Percentiles rank a stretch among this genome's conserved stretches.
Evolutionary conservation across 163 green algal species (phyloP).

Genomic region (Trebouxia gelatinosa): DNA sequence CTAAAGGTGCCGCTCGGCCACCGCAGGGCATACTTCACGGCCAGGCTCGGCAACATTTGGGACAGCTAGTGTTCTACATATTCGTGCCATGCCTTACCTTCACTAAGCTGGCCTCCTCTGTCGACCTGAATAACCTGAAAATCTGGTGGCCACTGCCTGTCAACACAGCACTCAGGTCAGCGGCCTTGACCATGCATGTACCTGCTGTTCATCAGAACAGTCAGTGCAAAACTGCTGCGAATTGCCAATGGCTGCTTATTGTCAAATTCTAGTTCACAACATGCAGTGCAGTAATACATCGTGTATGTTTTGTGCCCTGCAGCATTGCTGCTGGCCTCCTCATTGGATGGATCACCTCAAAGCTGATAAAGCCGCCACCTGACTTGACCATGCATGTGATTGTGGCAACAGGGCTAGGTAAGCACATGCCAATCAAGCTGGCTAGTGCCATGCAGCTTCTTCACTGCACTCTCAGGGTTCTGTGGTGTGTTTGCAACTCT

Average conservation of each 20-base stretch:
- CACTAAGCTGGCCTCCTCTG: conserved; percentile 47
- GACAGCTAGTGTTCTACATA: conserved; percentile 50
- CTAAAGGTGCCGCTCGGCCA: too few species aligned
- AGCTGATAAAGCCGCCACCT: conserved; percentile 33
- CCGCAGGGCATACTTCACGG: conserved; percentile 53
- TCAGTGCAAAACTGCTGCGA: too few species aligned
- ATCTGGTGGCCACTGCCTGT: conserved; percentile 56
- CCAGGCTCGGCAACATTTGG: conserved; percentile 43
- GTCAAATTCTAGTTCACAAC: too few species aligned
- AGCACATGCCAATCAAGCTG: too few species aligned
- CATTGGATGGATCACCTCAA: conserved; percentile 38
- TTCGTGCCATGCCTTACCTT: conserved; percentile 64
- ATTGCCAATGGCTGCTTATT: too few species aligned
- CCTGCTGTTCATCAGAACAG: neutral
- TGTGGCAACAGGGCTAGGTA: conserved; percentile 38
- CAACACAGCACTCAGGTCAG: conserved; percentile 51
- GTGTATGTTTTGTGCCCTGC: conserved; percentile 20
- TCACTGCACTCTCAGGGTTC: too few species aligned
- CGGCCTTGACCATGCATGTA: neutral
- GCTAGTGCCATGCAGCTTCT: too few species aligned
- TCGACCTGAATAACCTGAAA: conserved; percentile 45
- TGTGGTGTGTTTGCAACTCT: too few species aligned
- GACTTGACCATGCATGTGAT: conserved; percentile 37
- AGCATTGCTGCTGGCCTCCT: conserved; percentile 44
- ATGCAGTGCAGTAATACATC: too few species aligned